Percentiles rank a stretch among this genome's conserved stretches.
Evolutionary conservation across 106 monocot genomes (phyloP).

Genomic region (Dendrobium officinale): DNA sequence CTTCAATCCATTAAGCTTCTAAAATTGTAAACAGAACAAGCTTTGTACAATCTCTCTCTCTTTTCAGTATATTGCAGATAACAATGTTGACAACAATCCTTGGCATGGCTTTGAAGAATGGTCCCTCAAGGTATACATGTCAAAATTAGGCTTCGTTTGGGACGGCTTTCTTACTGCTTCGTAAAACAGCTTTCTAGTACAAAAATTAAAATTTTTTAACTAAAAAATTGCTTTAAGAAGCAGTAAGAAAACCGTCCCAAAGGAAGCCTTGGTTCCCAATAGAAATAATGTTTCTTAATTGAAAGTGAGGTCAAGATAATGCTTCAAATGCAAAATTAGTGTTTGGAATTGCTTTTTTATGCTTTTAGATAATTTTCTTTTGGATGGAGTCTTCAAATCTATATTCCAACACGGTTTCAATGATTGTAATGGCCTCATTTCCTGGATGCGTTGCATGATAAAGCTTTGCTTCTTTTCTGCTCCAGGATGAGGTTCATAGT

Average conservation of each 20-base stretch:
- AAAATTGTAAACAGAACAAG: not conserved
- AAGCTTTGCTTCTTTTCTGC: not conserved
- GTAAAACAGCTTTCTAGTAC: too few species aligned
- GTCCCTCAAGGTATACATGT: slow-evolving; percentile 65
- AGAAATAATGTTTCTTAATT: too few species aligned
- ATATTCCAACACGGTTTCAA: not conserved
- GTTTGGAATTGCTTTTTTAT: not conserved
- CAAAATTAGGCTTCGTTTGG: too few species aligned
- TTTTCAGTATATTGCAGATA: slow-evolving; percentile 78
- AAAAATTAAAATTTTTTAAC: too few species aligned
- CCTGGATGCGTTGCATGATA: not conserved
- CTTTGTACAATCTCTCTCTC: not conserved
- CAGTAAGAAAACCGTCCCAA: too few species aligned
- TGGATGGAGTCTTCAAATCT: not conserved
- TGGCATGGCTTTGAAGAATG: slow-evolving; percentile 86
- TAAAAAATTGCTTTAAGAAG: too few species aligned
- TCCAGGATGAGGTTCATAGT: slow-evolving; percentile 80
- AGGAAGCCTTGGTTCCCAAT: too few species aligned
- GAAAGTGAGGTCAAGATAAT: too few species aligned
- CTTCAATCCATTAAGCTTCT: not conserved
- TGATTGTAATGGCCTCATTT: not conserved
- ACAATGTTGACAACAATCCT: slow-evolving; percentile 75
- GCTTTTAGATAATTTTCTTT: not conserved
- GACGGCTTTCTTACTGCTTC: too few species aligned
- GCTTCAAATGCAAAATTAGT: too few species aligned